Percentiles rank a stretch among this genome's conserved stretches.
Evolutionary conservation across 495 filamentous ascomycete genomes (phyloP).

Genomic region (Neurospora sp.): DNA sequence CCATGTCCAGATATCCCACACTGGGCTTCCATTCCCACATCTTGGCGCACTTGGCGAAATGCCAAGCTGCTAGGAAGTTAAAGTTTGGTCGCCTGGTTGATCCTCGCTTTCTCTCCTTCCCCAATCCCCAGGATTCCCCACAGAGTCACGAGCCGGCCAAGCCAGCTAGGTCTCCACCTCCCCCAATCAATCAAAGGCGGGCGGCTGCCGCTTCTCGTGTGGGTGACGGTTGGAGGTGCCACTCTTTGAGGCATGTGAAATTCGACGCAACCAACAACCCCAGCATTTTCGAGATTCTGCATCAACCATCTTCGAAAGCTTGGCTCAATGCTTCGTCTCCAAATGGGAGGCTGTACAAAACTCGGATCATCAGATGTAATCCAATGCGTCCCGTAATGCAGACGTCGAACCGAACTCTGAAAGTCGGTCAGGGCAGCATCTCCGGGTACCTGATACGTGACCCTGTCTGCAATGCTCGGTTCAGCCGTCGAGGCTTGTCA

Average conservation of each 20-base stretch:
- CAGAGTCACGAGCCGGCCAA: slow-evolving; percentile 8
- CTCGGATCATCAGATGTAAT: neutral
- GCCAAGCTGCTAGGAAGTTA: neutral
- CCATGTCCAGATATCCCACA: neutral
- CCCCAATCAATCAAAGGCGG: neutral
- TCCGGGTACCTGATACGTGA: neutral
- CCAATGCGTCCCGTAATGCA: neutral
- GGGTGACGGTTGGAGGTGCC: neutral
- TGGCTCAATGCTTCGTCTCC: neutral
- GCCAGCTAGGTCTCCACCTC: neutral
- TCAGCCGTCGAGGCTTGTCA: neutral
- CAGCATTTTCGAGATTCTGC: neutral
- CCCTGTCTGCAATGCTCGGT: neutral
- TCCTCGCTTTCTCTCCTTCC: neutral
- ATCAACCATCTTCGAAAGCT: neutral
- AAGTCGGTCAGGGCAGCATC: neutral
- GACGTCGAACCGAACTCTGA: neutral
- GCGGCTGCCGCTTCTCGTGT: neutral
- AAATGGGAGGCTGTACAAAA: neutral
- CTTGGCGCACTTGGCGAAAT: neutral
- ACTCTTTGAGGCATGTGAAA: neutral
- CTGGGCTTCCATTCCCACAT: neutral
- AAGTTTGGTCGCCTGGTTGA: neutral
- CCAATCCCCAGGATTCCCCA: slow-evolving; percentile 10
- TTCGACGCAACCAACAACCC: neutral